Base-by-base conservation (phyloP, 148 eudicot species). In the Vaccinium corymbosum region DNA sequence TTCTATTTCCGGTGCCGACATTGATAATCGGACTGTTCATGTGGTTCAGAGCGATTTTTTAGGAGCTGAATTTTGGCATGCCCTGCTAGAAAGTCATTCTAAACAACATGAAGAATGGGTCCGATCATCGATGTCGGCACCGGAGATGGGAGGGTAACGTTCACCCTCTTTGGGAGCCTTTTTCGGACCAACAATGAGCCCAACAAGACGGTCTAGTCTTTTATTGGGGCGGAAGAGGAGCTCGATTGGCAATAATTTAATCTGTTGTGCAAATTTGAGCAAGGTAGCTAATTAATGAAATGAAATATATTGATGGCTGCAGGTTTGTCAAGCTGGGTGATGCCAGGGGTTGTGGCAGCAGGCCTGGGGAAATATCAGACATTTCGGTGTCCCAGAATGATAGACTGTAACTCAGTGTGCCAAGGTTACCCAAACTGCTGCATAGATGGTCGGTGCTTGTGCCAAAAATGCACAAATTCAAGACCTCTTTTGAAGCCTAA, bases 381-480 rank as follows among this genome's bases (percentile, higher is more conserved):
- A 48, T 76, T 76, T 48, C 52, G 79, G 49, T 76, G 79, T n/a
- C 79, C 79, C 20, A 76, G 79, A 76, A 76, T 76, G 79, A 46
- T 76, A 19, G 79, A 76, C 20, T 76, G 79, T 3, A 20, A 48
- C 27, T 3, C 27, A 48, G 79, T 76, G 53, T 76, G 79, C 48
- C 79, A 76, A 76, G 79, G 79, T 42, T 76, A 46, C 55, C 79
- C 79, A 48, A 76, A 76, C 79, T 76, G 79, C 79, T 76, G 79
- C 27, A 48, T 76, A 76, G 25, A n/a, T 76, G 79, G 79, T 76
- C 25, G 50, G 27, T 76, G 79, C 79, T 9, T 76, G 53, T 76
- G 79, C 79, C 29, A 76, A 53, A 76, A n/a, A 76, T 76, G 79
- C 79, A 53, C 79, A 17, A 48, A 48, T 48, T 68, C 35, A 20